Evolutionary conservation across 2,329 filamentous ascomycete genomes (phyloP), one percentile per base, ranked within the genome.

Genomic region (Seiridium cupressi): DNA sequence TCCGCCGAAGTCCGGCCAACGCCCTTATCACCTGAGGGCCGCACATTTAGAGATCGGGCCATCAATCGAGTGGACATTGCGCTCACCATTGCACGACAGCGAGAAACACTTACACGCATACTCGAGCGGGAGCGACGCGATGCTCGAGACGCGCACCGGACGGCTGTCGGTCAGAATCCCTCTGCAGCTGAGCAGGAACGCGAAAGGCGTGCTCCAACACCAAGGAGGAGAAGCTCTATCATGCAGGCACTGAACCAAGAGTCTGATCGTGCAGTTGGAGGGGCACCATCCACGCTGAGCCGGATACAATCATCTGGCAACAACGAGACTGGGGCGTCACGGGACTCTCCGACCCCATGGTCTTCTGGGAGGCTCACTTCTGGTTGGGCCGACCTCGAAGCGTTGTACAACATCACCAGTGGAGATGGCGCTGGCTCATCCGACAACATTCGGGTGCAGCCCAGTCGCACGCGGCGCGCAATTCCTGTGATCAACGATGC

Each of bases 381-480:
- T 58, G 73, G 72, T 54, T 80, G 77, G 76, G 70, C 75, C 5
- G 77, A 79, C 55, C 69, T 79, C 5, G 79, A 81, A 62, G 72
- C 75, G 34, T 64, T 80, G 36, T 79, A 80, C 64, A 75, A 73
- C 62, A 69, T 76, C 57, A 67, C 64, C n/a, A 62, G 65, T 13
- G 63, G 64, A 9, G 67, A 70, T 36, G 46, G 60, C 7, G 40
- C 34, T 44, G 54, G 54, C 4, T 67, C 68, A 26, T 66, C 68
- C 36, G 69, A 73, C 40, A 66, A 63, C 53, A 62, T 67, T 42
- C 68, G 71, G 38, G 61, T 62, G 31, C 72, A 72, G 55, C 59
- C 67, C 34, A 69, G 54, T 57, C 69, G 67, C 36, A 64, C 64
- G 34, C 70, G 70, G 34, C 68, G 70, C 5, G 68, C 69, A 1